These are phyloP conservation scores for Medicago arabica DNA, from an alignment of 306 rosid genomes.

Conservation along the genomic window DNA sequence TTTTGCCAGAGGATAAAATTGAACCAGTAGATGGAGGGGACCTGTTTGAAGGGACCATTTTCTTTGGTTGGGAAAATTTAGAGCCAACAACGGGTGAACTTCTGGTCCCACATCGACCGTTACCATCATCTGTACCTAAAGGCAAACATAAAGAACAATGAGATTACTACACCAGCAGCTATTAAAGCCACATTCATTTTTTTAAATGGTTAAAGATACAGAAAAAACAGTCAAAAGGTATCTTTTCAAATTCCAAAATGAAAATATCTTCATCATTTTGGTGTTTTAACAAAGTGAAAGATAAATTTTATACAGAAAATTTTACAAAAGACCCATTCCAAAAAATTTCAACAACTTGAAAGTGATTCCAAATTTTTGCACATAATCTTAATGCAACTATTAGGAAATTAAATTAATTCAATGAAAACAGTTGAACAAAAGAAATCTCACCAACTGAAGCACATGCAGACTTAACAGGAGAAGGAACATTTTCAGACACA, in stretches of 20 bases:
- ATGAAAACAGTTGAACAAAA: not conserved
- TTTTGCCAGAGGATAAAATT: slow-evolving; percentile 49
- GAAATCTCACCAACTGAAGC: slow-evolving; percentile 59
- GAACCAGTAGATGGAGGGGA: slow-evolving; percentile 67
- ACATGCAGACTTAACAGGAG: slow-evolving; percentile 56
- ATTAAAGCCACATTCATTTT: slow-evolving; percentile 2
- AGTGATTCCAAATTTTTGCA: not conserved
- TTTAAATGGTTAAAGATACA: not conserved
- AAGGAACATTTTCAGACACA: slow-evolving; percentile 48
- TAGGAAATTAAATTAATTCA: slow-evolving; percentile 19
- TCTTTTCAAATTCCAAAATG: slow-evolving; percentile 1
- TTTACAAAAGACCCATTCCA: not conserved
- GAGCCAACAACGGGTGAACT: slow-evolving; percentile 47
- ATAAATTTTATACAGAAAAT: not conserved
- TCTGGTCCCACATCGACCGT: slow-evolving; percentile 52
- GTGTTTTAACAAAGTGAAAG: not conserved
- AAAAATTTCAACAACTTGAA: not conserved
- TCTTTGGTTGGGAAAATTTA: slow-evolving; percentile 62
- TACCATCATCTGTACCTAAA: slow-evolving; percentile 59
- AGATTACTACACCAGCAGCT: slow-evolving; percentile 25
- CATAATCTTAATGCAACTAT: slow-evolving; percentile 11
- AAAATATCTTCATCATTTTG: not conserved
- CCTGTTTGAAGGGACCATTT: slow-evolving; percentile 63
- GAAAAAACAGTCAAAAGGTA: not conserved
- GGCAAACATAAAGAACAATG: slow-evolving; percentile 33